These are phyloP conservation scores for Infundibulicybe gibba DNA, from an alignment of 768 basidiomycete genomes.

Conservation along the genomic window DNA sequence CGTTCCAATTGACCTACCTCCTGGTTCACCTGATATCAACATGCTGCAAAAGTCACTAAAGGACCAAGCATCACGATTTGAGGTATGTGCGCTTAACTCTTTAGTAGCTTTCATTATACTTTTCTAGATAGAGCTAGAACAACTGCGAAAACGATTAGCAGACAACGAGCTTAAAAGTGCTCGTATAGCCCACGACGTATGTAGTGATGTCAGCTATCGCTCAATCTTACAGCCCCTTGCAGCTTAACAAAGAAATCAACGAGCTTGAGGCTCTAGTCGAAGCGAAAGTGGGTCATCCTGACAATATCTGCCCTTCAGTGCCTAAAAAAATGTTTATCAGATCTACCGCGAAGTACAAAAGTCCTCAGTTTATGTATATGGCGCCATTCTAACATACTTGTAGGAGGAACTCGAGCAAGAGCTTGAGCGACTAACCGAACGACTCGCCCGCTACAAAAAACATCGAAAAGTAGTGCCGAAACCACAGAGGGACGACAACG, in stretches of 20 bases:
- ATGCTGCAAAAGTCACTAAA: slow-evolving; percentile 35
- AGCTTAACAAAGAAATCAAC: slow-evolving; percentile 90
- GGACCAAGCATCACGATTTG: slow-evolving; percentile 49
- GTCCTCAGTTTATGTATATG: not conserved
- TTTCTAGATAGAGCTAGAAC: slow-evolving; percentile 62
- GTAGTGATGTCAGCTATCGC: slow-evolving; percentile 14
- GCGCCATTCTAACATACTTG: slow-evolving; percentile 4
- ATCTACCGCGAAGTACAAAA: slow-evolving; percentile 77
- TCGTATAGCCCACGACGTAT: slow-evolving; percentile 62
- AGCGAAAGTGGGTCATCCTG: slow-evolving; percentile 59
- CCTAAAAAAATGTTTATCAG: slow-evolving; percentile 33
- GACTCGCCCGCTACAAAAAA: slow-evolving; percentile 63
- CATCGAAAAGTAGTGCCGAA: slow-evolving; percentile 43
- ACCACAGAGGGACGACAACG: slow-evolving; percentile 25
- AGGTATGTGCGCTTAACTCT: slow-evolving; percentile 31
- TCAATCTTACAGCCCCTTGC: slow-evolving; percentile 5
- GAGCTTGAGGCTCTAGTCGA: slow-evolving; percentile 94
- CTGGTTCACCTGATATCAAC: slow-evolving; percentile 26
- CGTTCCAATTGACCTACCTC: slow-evolving; percentile 7
- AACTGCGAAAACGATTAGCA: slow-evolving; percentile 61
- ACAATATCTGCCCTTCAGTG: not conserved
- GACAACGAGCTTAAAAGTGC: slow-evolving; percentile 77
- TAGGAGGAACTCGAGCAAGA: slow-evolving; percentile 89
- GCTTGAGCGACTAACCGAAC: slow-evolving; percentile 71
- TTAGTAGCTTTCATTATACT: not conserved